phyloP scores from a whole-genome alignment of 2,329 filamentous ascomycete species.

The Epichloe coenophiala region DNA sequence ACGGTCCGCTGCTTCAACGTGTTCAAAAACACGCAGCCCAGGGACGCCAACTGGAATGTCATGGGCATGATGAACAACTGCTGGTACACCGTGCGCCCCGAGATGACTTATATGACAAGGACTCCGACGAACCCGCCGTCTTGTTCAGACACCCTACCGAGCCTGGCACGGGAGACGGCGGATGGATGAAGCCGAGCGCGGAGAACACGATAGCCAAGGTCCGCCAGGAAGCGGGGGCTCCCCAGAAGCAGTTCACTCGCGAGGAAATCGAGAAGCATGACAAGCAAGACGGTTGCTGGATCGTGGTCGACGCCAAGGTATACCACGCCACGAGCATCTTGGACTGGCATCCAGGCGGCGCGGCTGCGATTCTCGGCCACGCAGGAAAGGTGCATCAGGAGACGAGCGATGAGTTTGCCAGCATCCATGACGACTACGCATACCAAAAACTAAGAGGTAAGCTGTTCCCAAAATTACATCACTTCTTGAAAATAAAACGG shows the following conservation, averaged over 20 bases:
- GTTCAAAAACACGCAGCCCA: constrained; percentile 36
- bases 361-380: constrained; percentile 32
- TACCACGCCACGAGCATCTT: constrained; percentile 35
- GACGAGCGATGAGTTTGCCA: constrained; percentile 34
- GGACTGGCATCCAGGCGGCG: constrained; percentile 35
- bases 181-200: constrained; percentile 36
- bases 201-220: constrained; percentile 30
- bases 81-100: constrained; percentile 31
- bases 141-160: constrained; percentile 34
- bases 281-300: constrained; percentile 34
- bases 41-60: constrained; percentile 31
- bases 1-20: constrained; percentile 33
- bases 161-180: constrained; percentile 26
- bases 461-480: background rate
- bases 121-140: constrained; percentile 17
- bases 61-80: constrained; percentile 43
- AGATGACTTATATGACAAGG: constrained; percentile 21
- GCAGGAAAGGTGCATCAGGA: constrained; percentile 35
- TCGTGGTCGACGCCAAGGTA: constrained; percentile 37
- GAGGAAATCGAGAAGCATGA: constrained; percentile 40
- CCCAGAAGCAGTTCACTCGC: constrained; percentile 38
- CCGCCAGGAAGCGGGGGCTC: constrained; percentile 29
- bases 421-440: constrained; percentile 37
- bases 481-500: background rate
- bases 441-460: constrained; percentile 32